Percentiles rank a stretch among this genome's conserved stretches.
phyloP scores from a whole-genome alignment of 768 basidiomycete genomes.

The Suillus occidentalis region DNA sequence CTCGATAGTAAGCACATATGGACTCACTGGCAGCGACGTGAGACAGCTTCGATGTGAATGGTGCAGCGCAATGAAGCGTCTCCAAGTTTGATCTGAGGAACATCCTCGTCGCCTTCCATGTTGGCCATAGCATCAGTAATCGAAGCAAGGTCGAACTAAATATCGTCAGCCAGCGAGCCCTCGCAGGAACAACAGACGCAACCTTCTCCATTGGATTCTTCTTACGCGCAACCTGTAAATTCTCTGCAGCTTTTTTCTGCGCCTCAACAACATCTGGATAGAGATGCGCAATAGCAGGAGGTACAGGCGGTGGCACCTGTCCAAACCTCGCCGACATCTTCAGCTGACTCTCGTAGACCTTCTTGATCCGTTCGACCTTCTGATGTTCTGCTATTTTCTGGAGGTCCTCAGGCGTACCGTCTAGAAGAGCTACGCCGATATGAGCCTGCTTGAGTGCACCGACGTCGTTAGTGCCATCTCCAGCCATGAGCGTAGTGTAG shows the following conservation, averaged over 20 bases:
- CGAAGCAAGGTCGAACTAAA: conserved; percentile 71
- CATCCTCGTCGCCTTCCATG: conserved; percentile 92
- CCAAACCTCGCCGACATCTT: conserved; percentile 88
- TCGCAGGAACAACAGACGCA: conserved; percentile 16
- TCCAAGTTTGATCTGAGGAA: conserved; percentile 98
- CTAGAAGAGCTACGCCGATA: conserved; percentile 90
- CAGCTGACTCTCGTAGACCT: conserved; percentile 95
- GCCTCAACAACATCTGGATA: conserved; percentile 91
- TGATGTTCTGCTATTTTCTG: conserved; percentile 94
- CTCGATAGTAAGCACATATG: background rate
- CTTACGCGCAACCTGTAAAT: conserved; percentile 64
- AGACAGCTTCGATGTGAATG: conserved; percentile 97
- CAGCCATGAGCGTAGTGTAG: conserved; percentile 95
- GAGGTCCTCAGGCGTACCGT: conserved; percentile 89
- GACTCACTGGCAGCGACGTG: conserved; percentile 93
- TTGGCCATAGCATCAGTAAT: conserved; percentile 88
- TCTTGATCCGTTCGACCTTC: conserved; percentile 86
- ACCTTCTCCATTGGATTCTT: conserved; percentile 93
- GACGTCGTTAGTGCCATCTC: conserved; percentile 98
- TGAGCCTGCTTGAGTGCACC: conserved; percentile 98
- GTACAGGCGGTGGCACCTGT: conserved; percentile 92
- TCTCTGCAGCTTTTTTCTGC: conserved; percentile 76
- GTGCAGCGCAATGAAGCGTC: conserved; percentile 98
- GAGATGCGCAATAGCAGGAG: conserved; percentile 80
- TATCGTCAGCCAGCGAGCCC: conserved; percentile 18